A percentile compares a stretch with the other conserved stretches of the same genome.
Conservation (phyloP, 2,329 filamentous ascomycete genomes). For the Monosporascus cannonballus region DNA sequence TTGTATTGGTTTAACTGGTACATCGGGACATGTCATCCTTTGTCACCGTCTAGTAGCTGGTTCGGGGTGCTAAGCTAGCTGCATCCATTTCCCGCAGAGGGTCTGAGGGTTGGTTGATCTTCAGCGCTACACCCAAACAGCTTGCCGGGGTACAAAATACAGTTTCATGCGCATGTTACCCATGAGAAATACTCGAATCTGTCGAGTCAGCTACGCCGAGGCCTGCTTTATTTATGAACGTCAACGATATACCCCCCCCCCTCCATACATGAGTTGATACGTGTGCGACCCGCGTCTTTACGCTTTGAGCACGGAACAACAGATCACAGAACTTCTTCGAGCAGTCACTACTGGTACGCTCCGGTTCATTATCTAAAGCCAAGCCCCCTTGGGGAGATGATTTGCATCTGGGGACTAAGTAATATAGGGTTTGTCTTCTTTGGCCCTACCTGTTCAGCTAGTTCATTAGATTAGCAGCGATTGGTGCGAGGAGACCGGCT, state of each 20-base stretch:
- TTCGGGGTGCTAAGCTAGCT: neutral
- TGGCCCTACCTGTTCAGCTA: neutral
- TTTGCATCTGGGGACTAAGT: conserved; percentile 15
- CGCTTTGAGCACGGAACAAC: too few relatives aligned
- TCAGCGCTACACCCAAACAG: neutral
- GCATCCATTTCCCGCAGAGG: neutral
- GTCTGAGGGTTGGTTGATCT: neutral
- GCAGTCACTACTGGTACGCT: neutral
- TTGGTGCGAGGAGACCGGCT: neutral
- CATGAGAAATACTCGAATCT: neutral
- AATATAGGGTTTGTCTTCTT: too few relatives aligned
- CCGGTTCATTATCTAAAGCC: conserved; percentile 5
- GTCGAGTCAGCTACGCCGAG: neutral
- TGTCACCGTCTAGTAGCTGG: neutral
- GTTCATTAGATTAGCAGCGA: neutral
- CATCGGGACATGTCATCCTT: too few relatives aligned
- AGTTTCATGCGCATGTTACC: neutral
- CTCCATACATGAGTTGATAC: neutral
- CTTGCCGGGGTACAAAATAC: neutral
- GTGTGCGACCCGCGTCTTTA: too few relatives aligned
- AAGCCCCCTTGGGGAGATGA: conserved; percentile 18
- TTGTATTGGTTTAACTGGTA: neutral
- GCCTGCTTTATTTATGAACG: too few relatives aligned
- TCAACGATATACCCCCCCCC: neutral
- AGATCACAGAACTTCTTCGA: too few relatives aligned